Conservation (phyloP, 2,329 filamentous ascomycete genomes). For the Tolypocladium pustulatum region DNA sequence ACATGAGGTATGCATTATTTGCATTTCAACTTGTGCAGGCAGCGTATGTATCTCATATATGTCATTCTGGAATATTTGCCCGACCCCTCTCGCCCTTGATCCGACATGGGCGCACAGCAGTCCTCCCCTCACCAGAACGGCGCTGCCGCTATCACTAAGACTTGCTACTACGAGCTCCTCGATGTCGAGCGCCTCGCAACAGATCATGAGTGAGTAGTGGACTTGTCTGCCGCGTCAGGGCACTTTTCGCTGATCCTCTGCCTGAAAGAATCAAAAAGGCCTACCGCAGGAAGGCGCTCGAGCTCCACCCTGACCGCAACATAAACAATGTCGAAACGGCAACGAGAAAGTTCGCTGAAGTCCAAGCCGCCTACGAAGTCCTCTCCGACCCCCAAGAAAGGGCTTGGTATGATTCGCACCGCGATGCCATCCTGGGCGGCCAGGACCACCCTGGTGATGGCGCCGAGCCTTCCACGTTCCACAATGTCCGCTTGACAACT, state of each 20-base stretch:
- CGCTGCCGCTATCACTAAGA: slow-evolving; percentile 41
- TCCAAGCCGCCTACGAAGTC: slow-evolving; percentile 92
- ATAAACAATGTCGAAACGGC: slow-evolving; percentile 74
- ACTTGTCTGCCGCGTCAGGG: neutral
- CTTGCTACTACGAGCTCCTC: slow-evolving; percentile 79
- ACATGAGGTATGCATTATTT: too few species aligned
- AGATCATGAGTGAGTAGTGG: slow-evolving; percentile 62
- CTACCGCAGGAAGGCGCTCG: slow-evolving; percentile 81
- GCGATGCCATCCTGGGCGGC: slow-evolving; percentile 69
- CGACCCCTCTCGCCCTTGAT: neutral
- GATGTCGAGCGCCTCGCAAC: slow-evolving; percentile 61
- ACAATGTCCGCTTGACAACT: slow-evolving; percentile 67
- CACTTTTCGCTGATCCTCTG: neutral
- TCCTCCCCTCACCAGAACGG: slow-evolving; percentile 26
- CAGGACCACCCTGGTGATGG: slow-evolving; percentile 36
- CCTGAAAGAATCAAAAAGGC: slow-evolving; percentile 75
- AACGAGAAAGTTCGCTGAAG: slow-evolving; percentile 78
- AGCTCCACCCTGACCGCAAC: slow-evolving; percentile 92
- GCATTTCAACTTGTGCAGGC: neutral
- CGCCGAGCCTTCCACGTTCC: slow-evolving; percentile 46
- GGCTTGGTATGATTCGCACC: slow-evolving; percentile 95
- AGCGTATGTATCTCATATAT: neutral
- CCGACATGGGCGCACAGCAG: slow-evolving; percentile 44
- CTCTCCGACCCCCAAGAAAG: slow-evolving; percentile 91
- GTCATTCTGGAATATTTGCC: neutral